Evolutionary conservation across 495 filamentous ascomycete genomes (phyloP), one percentile per base, ranked within the genome.

Genomic region (Monascus purpureus): DNA sequence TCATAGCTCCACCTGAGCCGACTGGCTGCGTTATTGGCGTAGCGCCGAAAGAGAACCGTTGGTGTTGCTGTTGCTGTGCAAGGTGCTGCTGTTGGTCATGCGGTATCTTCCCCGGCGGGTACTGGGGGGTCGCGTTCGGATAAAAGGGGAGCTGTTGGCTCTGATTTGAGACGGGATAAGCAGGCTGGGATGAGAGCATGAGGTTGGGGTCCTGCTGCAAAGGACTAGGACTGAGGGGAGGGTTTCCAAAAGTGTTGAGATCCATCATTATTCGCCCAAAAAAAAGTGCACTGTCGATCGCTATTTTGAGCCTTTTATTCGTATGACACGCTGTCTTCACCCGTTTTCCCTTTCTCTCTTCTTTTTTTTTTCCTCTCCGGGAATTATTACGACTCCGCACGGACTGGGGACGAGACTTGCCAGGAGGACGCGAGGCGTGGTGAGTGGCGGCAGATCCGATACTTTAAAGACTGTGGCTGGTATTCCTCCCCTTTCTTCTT

Each of bases 1-100:
- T 61, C 52, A 62, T 57, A 40, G 52, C 48, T 55, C 60, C 60
- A 51, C 54, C 47, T 25, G 55, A 51, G 36, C 43, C 50, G 29
- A 47, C 50, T 30, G 51, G 47, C 45, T 65, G 61, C 54, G 13
- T 12, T 13, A 59, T 44, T 17, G 53, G 52, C 42, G 57, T 52
- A 27, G 51, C 42, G 34, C 51, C 53, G 42, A 59, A 62, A 41
- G 59, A 52, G 46, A 57, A 52, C 33, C 50, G 55, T 34, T 47
- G 47, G 14, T 52, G 49, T 31, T 55, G 55, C 28, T 39, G n/a
- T n/a, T n/a, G n/a, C n/a, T n/a, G n/a, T n/a, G n/a, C n/a, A n/a
- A n/a, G n/a, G n/a, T n/a, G n/a, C n/a, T n/a, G n/a, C n/a, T n/a
- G n/a, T n/a, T n/a, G 36, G 2, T 48, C 49, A 15, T 41, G 32